These are phyloP conservation scores for Exophiala mesophila DNA, from an alignment of 2,329 filamentous ascomycete genomes.

Conservation along the genomic window DNA sequence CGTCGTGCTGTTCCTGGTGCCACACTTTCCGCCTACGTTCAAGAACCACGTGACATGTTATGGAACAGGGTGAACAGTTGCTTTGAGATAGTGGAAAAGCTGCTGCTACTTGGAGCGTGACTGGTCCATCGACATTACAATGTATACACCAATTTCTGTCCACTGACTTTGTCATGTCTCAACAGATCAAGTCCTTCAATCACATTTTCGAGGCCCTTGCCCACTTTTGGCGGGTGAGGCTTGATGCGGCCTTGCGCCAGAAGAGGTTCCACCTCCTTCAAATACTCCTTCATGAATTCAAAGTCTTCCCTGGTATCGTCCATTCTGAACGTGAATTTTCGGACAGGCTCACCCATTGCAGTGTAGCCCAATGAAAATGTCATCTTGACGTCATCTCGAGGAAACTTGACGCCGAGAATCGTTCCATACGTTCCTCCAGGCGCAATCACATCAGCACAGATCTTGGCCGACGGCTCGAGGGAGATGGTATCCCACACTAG, in stretches of 20 bases:
- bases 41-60: no score
- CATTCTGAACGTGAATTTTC: slow-evolving; percentile 7
- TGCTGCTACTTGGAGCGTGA: background rate
- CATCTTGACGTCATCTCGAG: slow-evolving; percentile 32
- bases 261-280: slow-evolving; percentile 35
- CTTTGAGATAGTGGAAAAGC: no score
- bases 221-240: slow-evolving; percentile 39
- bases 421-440: slow-evolving; percentile 31
- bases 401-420: slow-evolving; percentile 27
- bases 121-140: slow-evolving; percentile 20
- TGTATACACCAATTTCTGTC: slow-evolving; percentile 46
- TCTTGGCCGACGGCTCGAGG: slow-evolving; percentile 25
- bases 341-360: slow-evolving; percentile 31
- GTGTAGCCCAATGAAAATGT: slow-evolving; percentile 33
- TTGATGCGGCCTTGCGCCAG: slow-evolving; percentile 41
- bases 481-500: slow-evolving; percentile 37
- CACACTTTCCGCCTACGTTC: no score
- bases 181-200: slow-evolving; percentile 42
- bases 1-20: no score
- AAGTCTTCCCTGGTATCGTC: slow-evolving; percentile 33
- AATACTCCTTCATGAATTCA: slow-evolving; percentile 42
- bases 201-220: slow-evolving; percentile 43
- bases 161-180: slow-evolving; percentile 43
- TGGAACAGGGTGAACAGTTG: no score
- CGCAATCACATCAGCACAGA: slow-evolving; percentile 34